Conservation (phyloP, 2,329 filamentous ascomycete species). For the Xenosphaeropsis pyriputrescens region DNA sequence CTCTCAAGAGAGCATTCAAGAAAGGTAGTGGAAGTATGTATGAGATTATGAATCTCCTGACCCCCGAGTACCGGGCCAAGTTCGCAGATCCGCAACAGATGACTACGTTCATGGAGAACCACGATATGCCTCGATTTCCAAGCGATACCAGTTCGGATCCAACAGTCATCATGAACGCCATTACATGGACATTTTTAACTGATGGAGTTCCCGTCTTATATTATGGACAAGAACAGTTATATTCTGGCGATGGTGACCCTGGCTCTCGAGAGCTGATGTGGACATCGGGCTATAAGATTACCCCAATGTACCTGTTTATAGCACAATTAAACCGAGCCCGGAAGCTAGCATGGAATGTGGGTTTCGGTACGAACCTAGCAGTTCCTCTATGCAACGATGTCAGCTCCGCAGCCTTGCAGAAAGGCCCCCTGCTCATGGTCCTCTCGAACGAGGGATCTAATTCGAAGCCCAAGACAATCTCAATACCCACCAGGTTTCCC, state of each 20-base stretch:
- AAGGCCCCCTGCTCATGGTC: constrained; percentile 7
- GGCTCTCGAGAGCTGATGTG: constrained; percentile 1
- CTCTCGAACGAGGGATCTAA: constrained; percentile 5
- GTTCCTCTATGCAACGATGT: constrained; percentile 2
- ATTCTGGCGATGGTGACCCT: constrained; percentile 1
- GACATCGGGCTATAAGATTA: constrained; percentile 2
- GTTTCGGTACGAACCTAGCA: constrained; percentile 6
- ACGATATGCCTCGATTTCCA: constrained; percentile 23
- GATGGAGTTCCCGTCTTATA: constrained; percentile 27
- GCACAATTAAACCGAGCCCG: constrained; percentile 4
- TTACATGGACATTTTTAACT: constrained; percentile 28
- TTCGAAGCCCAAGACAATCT: constrained; percentile 1
- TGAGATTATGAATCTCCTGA: constrained; percentile 13
- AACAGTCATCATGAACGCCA: constrained; percentile 8
- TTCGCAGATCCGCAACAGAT: constrained; percentile 26
- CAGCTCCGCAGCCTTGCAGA: constrained; percentile 2
- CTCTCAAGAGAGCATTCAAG: constrained; percentile 4
- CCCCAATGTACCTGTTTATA: constrained; percentile 5
- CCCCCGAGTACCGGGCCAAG: constrained; percentile 19
- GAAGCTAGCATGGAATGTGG: constrained; percentile 5
- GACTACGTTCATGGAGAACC: constrained; percentile 24
- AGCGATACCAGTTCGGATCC: constrained; percentile 6
- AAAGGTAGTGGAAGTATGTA: constrained; percentile 10
- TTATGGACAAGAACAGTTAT: constrained; percentile 1
- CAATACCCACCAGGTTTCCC: constrained; percentile 3